phyloP scores from a whole-genome alignment of 2,329 filamentous ascomycete genomes.

The Cladosporium halotolerans region DNA sequence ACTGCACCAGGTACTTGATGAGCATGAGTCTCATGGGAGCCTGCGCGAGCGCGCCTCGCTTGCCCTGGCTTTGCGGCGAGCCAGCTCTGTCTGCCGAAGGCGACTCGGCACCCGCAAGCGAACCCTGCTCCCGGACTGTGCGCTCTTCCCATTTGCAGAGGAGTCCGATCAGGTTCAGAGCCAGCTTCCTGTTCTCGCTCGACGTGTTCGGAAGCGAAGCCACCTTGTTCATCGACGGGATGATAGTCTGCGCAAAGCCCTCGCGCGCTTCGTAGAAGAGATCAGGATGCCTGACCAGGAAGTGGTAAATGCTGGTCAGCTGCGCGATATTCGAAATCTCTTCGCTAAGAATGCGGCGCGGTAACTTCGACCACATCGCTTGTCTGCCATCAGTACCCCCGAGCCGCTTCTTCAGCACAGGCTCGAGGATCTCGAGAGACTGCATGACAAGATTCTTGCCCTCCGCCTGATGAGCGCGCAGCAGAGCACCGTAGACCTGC shows the following conservation, averaged over 20 bases:
- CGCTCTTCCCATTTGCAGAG: conserved; percentile 91
- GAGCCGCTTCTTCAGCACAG: conserved; percentile 81
- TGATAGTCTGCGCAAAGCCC: conserved; percentile 82
- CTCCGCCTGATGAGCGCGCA: conserved; percentile 92
- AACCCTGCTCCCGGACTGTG: conserved; percentile 58
- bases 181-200: conserved; percentile 85
- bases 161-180: conserved; percentile 80
- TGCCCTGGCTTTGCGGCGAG: conserved; percentile 13
- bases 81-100: conserved; percentile 16
- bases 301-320: conserved; percentile 95
- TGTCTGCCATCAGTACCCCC: conserved; percentile 64
- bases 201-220: conserved; percentile 76
- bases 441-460: conserved; percentile 88
- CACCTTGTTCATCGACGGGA: conserved; percentile 82
- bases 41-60: conserved; percentile 33
- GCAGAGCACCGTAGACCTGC: conserved; percentile 85
- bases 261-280: conserved; percentile 94
- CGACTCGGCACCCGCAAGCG: conserved; percentile 25
- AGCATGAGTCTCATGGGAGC: conserved; percentile 66
- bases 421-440: conserved; percentile 89
- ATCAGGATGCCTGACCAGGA: conserved; percentile 84
- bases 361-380: conserved; percentile 82
- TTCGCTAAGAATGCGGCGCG: conserved; percentile 83
- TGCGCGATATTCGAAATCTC: conserved; percentile 94
- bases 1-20: conserved; percentile 91